phyloP scores from a whole-genome alignment of 2,329 filamentous ascomycete species.

The Ambrosiella cleistominuta region DNA sequence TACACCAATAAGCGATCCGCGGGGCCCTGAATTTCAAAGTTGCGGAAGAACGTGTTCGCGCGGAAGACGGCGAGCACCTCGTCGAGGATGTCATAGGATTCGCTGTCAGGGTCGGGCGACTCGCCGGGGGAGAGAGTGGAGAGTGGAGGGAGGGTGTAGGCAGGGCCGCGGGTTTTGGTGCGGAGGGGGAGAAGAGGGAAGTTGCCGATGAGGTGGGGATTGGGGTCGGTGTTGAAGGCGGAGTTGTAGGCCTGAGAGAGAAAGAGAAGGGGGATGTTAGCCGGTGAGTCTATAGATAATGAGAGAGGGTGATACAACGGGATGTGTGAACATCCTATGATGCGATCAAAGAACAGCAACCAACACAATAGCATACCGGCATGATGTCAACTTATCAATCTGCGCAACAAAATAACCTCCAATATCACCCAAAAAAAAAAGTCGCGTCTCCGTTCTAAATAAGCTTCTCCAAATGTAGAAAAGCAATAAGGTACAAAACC shows the following conservation, averaged over 20 bases:
- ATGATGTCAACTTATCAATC: neutral
- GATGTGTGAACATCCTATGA: too few species aligned
- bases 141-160: constrained; percentile 60
- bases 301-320: too few species aligned
- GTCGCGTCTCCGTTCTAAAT: neutral
- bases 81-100: constrained; percentile 92
- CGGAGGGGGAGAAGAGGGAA: constrained; percentile 88
- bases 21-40: constrained; percentile 96
- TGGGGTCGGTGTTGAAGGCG: constrained; percentile 78
- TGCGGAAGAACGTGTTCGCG: constrained; percentile 96
- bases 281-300: neutral
- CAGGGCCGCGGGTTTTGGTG: constrained; percentile 87
- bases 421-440: neutral
- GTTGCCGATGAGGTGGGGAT: constrained; percentile 54
- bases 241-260: constrained; percentile 75
- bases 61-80: constrained; percentile 86
- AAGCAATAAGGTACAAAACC: neutral
- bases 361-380: neutral
- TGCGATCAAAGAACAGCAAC: too few species aligned
- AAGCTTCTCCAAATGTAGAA: neutral
- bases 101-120: constrained; percentile 64
- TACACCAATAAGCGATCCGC: constrained; percentile 92
- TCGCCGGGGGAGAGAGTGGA: constrained; percentile 39
- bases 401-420: too few species aligned
- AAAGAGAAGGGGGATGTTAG: neutral